phyloP scores from a whole-genome alignment of 2,329 filamentous ascomycete genomes.

The Bertia moriformis region DNA sequence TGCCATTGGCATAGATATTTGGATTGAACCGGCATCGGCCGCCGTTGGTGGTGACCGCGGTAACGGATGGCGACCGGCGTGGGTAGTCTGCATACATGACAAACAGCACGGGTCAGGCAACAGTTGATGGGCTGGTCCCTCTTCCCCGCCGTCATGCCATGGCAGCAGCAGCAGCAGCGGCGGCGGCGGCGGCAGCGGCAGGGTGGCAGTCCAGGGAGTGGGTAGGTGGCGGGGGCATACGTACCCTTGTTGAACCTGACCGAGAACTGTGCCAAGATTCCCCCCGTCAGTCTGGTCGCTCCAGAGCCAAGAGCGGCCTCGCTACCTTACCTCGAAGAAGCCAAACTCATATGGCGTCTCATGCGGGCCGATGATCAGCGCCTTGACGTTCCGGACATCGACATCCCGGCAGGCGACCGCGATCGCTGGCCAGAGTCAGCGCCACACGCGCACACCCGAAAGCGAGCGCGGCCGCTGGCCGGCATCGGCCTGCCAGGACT shows the following conservation, averaged over 20 bases:
- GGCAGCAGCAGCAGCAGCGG: not conserved
- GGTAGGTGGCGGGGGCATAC: not conserved
- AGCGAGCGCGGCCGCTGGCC: conserved; percentile 1
- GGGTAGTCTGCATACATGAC: too few species aligned
- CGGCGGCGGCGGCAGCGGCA: too few species aligned
- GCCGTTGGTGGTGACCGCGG: not conserved
- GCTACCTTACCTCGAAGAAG: conserved; percentile 80
- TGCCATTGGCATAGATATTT: conserved; percentile 6
- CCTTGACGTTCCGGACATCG: conserved; percentile 76
- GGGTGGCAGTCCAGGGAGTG: not conserved
- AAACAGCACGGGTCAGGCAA: too few species aligned
- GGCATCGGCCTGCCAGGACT: conserved; percentile 1
- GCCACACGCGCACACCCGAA: conserved; percentile 7
- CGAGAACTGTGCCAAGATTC: conserved; percentile 57
- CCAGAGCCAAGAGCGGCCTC: conserved; percentile 14
- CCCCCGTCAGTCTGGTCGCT: conserved; percentile 2
- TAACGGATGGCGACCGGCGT: conserved; percentile 42
- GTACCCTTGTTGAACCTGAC: conserved; percentile 67
- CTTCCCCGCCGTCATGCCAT: conserved; percentile 4
- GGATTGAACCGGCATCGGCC: not conserved
- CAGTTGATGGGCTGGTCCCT: conserved; percentile 2
- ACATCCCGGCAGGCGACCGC: conserved; percentile 76
- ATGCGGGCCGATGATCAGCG: conserved; percentile 80
- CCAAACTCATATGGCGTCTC: conserved; percentile 95
- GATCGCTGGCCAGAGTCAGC: conserved; percentile 39